These are phyloP conservation scores for Amphicarpaea edgeworthii DNA, from an alignment of 306 rosid genomes.

Conservation along the genomic window DNA sequence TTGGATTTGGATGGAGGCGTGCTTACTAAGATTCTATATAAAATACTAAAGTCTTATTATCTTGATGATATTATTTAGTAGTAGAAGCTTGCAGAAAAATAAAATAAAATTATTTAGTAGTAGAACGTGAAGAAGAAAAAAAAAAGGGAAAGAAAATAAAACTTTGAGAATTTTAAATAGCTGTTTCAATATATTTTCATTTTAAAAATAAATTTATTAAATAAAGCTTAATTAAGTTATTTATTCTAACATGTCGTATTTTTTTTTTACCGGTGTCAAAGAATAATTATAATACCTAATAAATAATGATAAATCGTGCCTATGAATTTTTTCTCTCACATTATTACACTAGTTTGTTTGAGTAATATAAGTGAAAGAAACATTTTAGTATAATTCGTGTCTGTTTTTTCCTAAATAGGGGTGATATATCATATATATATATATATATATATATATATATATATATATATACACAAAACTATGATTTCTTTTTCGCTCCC, in stretches of 20 bases:
- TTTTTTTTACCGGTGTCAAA: not conserved
- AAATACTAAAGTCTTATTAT: not conserved
- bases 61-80: conserved; percentile 13
- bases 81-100: no score
- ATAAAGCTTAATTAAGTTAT: no score
- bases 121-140: not conserved
- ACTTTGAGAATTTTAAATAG: not conserved
- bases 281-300: no score
- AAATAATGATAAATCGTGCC: no score
- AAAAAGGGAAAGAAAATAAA: not conserved
- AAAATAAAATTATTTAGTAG: not conserved
- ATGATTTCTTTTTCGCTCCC: not conserved
- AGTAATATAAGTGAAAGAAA: not conserved
- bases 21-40: conserved; percentile 22
- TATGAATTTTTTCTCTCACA: no score
- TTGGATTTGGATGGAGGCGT: conserved; percentile 13
- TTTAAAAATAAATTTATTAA: no score
- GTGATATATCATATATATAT: no score
- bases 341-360: not conserved
- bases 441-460: no score
- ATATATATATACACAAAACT: no score
- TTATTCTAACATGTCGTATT: no score
- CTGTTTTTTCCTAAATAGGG: not conserved
- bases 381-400: not conserved
- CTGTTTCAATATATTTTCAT: not conserved